These are phyloP conservation scores for Penicillium expansum DNA, from an alignment of 2,329 filamentous ascomycete genomes.

Conservation along the genomic window DNA sequence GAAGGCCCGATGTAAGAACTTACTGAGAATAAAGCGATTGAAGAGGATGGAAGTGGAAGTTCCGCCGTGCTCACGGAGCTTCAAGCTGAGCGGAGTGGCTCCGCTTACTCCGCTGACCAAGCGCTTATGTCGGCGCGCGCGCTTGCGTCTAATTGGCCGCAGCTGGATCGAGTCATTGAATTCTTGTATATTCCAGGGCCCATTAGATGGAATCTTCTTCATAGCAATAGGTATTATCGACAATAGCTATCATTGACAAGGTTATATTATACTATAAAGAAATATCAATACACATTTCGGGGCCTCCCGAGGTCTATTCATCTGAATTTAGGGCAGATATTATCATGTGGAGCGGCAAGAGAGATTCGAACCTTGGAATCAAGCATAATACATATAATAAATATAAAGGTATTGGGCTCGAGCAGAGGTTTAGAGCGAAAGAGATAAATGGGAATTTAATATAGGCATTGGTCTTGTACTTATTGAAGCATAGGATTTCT, in stretches of 20 bases:
- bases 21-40: not conserved
- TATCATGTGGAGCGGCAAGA: not conserved
- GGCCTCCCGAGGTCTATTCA: not conserved
- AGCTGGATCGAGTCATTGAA: not conserved
- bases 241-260: not conserved
- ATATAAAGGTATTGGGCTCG: not conserved
- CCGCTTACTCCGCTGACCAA: conserved; percentile 11
- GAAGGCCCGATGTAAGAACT: not conserved
- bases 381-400: no score
- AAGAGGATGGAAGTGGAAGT: not conserved
- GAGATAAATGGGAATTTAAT: not conserved
- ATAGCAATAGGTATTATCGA: not conserved
- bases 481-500: no score
- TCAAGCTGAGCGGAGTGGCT: conserved; percentile 3
- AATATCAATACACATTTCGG: not conserved
- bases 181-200: not conserved
- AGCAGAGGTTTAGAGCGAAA: not conserved
- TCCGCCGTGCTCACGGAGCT: conserved; percentile 2
- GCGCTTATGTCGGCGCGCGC: not conserved
- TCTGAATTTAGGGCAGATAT: not conserved
- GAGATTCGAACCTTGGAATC: not conserved
- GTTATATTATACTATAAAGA: not conserved
- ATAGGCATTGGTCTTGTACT: no score
- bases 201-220: not conserved
- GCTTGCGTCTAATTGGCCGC: conserved; percentile 4